Conservation (phyloP, 768 basidiomycete genomes). For the Zangia roseola region DNA sequence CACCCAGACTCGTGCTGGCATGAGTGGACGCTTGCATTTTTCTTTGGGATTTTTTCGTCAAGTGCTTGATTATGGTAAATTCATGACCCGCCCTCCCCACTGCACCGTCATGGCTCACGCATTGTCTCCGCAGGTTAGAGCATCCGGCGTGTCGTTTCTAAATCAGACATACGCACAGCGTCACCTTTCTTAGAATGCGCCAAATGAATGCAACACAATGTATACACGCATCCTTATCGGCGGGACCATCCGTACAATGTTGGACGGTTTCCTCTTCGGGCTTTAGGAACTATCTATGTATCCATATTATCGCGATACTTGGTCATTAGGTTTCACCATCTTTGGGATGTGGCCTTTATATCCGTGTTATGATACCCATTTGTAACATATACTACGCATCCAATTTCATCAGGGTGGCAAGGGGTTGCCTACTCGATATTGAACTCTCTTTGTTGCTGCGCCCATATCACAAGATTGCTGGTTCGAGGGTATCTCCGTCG, state of each 20-base stretch:
- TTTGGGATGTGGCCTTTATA: slow-evolving; percentile 11
- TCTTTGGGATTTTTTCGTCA: neutral
- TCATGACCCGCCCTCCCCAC: neutral
- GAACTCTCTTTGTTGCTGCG: no score
- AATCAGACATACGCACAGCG: neutral
- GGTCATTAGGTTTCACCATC: slow-evolving; percentile 1
- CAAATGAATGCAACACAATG: slow-evolving; percentile 26
- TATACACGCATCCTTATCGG: slow-evolving; percentile 24
- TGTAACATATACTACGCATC: slow-evolving; percentile 4
- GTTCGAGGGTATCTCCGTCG: no score
- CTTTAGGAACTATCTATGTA: slow-evolving; percentile 16
- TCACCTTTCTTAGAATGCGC: slow-evolving; percentile 5
- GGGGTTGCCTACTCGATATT: slow-evolving; percentile 13
- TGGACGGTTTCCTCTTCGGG: neutral
- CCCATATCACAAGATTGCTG: no score
- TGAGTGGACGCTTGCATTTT: slow-evolving; percentile 2
- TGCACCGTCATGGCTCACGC: neutral
- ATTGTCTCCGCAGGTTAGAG: neutral
- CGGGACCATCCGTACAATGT: slow-evolving; percentile 13
- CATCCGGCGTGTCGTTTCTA: neutral
- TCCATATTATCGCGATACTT: slow-evolving; percentile 18
- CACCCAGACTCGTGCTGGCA: slow-evolving; percentile 21
- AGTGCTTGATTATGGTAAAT: slow-evolving; percentile 5
- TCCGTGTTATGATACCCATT: slow-evolving; percentile 17
- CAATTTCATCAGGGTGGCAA: slow-evolving; percentile 16